phyloP scores from a whole-genome alignment of 352 stramenopile genomes.

The Phytophthora sp. region DNA sequence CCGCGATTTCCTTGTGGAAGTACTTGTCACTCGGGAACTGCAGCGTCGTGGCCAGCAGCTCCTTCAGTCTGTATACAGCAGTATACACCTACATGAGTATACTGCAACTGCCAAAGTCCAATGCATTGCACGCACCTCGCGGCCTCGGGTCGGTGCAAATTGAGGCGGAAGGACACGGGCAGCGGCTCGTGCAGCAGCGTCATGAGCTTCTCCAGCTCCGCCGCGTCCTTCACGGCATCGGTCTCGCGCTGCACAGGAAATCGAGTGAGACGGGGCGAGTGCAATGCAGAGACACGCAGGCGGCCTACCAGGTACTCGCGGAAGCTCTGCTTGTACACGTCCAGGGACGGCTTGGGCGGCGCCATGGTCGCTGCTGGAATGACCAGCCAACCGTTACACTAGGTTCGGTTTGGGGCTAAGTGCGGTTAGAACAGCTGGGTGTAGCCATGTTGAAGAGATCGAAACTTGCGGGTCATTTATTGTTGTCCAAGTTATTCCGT shows the following conservation, averaged over 20 bases:
- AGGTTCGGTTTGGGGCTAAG: no score
- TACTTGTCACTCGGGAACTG: slow-evolving; percentile 68
- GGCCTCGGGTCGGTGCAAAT: slow-evolving; percentile 70
- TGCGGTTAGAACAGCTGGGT: no score
- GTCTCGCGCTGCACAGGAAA: slow-evolving; percentile 52
- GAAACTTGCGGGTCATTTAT: no score
- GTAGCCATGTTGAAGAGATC: no score
- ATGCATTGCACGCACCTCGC: slow-evolving; percentile 31
- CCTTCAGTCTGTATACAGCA: slow-evolving; percentile 57
- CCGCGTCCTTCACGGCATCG: slow-evolving; percentile 51
- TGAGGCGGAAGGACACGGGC: slow-evolving; percentile 84
- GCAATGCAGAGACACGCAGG: no score
- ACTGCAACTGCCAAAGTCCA: no score
- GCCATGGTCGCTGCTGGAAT: slow-evolving; percentile 15
- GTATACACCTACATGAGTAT: no score
- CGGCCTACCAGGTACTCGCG: slow-evolving; percentile 78
- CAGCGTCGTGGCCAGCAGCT: slow-evolving; percentile 47
- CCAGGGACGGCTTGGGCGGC: slow-evolving; percentile 56
- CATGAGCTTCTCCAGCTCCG: slow-evolving; percentile 72
- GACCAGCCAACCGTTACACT: slow-evolving; percentile 25
- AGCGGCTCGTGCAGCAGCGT: slow-evolving; percentile 77
- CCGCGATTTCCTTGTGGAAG: slow-evolving; percentile 52
- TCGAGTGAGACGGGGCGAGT: no score
- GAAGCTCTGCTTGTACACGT: slow-evolving; percentile 87
- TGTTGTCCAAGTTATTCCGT: no score